These are phyloP conservation scores for Nissolia schottii DNA, from an alignment of 306 rosid genomes.

Conservation along the genomic window DNA sequence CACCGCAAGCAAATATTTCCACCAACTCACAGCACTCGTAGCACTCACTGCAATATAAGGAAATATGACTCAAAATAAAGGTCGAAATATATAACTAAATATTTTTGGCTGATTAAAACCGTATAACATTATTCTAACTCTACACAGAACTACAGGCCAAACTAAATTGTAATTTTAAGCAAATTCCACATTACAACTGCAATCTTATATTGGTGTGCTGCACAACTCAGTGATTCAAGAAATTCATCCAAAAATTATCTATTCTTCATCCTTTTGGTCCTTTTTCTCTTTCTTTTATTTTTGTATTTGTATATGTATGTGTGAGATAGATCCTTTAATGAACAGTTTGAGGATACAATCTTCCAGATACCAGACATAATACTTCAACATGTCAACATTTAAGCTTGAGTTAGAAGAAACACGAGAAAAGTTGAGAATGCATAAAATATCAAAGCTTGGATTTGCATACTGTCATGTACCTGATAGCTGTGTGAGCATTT, in stretches of 20 bases:
- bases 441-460: constrained; percentile 5
- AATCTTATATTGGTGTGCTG: not conserved
- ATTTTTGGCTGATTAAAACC: constrained; percentile 10
- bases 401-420: not conserved
- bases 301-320: not conserved
- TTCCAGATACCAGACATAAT: constrained; percentile 5
- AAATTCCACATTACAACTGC: not conserved
- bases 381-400: not conserved
- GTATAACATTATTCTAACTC: constrained; percentile 8
- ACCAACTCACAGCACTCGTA: constrained; percentile 59
- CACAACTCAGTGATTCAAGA: constrained; percentile 3
- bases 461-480: constrained; percentile 48
- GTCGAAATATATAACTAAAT: not conserved
- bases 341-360: not conserved
- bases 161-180: not conserved
- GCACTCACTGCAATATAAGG: constrained; percentile 55
- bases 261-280: not conserved
- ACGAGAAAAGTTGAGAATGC: not conserved
- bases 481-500: constrained; percentile 90
- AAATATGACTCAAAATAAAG: constrained; percentile 17
- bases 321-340: not conserved
- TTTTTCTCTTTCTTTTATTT: not conserved
- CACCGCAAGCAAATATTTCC: constrained; percentile 65
- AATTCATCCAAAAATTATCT: constrained; percentile 9
- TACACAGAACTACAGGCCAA: not conserved